Conservation (phyloP, 768 basidiomycete species). For the Phlegmacium glaucopus region DNA sequence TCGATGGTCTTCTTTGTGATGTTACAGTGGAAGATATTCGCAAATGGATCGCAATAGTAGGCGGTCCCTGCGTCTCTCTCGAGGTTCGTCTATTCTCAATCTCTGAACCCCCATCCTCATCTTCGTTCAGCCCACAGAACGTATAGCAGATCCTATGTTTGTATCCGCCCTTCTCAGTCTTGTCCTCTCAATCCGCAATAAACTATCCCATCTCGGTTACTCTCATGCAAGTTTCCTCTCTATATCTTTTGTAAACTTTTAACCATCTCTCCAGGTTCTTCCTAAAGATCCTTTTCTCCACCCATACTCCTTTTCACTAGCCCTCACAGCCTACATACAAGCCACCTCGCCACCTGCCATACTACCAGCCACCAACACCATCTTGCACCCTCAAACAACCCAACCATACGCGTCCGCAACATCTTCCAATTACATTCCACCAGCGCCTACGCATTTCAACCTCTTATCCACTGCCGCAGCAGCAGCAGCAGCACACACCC, state of each 20-base stretch:
- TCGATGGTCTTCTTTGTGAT: conserved; percentile 79
- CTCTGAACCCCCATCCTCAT: conserved; percentile 1
- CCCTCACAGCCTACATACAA: conserved; percentile 38
- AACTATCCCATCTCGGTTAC: conserved; percentile 56
- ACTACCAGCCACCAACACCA: conserved; percentile 14
- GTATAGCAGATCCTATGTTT: conserved; percentile 67
- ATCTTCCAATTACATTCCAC: conserved; percentile 16
- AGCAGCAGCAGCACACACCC: conserved; percentile 13
- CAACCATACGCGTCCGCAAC: conserved; percentile 16
- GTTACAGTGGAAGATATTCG: conserved; percentile 68
- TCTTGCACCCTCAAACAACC: conserved; percentile 12
- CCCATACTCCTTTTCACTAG: conserved; percentile 52
- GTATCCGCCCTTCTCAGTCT: conserved; percentile 67
- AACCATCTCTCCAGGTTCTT: conserved; percentile 24
- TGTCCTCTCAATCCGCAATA: conserved; percentile 62
- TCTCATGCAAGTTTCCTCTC: conserved; percentile 3
- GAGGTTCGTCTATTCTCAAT: conserved; percentile 42
- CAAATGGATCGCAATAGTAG: conserved; percentile 65
- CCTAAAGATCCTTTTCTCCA: conserved; percentile 82
- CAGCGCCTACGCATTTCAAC: conserved; percentile 14
- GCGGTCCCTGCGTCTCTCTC: conserved; percentile 54
- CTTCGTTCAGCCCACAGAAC: conserved; percentile 54
- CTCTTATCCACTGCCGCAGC: conserved; percentile 10
- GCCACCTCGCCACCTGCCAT: conserved; percentile 16
- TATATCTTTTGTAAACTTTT: conserved; percentile 2